These are phyloP conservation scores for Astragalus membranaceus DNA, from an alignment of 306 rosid genomes.

Conservation along the genomic window DNA sequence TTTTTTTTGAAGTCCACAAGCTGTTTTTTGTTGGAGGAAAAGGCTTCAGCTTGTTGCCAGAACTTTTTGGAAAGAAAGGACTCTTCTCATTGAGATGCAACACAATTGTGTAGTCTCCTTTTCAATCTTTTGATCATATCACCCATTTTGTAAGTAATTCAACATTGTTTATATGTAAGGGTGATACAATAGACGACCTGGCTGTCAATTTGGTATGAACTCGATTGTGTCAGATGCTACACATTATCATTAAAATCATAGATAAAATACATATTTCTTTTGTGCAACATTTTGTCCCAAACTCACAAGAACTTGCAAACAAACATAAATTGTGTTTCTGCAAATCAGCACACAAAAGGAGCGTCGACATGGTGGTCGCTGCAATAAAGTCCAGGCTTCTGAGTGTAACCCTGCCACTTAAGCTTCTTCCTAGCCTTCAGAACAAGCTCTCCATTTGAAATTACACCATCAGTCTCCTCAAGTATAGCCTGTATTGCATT, in stretches of 20 bases:
- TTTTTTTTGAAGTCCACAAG: background rate
- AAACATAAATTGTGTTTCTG: background rate
- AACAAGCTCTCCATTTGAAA: constrained; percentile 55
- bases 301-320: background rate
- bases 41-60: constrained; percentile 17
- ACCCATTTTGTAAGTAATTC: constrained; percentile 30
- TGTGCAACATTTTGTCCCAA: background rate
- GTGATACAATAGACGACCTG: constrained; percentile 1
- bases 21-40: constrained; percentile 10
- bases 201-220: constrained; percentile 2
- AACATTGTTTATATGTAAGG: constrained; percentile 27
- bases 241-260: background rate
- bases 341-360: constrained; percentile 30
- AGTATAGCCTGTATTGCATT: constrained; percentile 58
- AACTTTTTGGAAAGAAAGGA: background rate
- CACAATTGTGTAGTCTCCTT: constrained; percentile 39
- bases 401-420: constrained; percentile 57
- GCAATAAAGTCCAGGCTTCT: constrained; percentile 81
- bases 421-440: constrained; percentile 44
- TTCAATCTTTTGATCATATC: constrained; percentile 12
- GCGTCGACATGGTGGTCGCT: constrained; percentile 37
- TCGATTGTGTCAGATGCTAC: constrained; percentile 12
- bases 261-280: constrained; percentile 22
- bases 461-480: constrained; percentile 33
- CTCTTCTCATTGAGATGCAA: constrained; percentile 26